Evolutionary conservation across 2,329 filamentous ascomycete species (phyloP).

Genomic region (Chaetomiaceae sp.): DNA sequence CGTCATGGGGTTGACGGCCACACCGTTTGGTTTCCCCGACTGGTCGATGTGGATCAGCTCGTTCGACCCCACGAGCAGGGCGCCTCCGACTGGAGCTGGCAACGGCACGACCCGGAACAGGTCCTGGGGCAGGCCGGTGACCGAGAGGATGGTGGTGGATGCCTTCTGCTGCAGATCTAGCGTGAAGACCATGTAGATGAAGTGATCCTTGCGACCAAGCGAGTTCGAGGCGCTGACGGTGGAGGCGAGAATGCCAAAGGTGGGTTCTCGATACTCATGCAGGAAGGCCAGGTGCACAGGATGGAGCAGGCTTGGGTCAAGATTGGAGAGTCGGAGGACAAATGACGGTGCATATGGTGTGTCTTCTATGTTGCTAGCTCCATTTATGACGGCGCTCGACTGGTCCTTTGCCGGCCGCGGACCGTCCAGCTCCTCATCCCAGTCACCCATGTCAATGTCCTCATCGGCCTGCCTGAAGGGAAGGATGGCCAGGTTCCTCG

Average conservation of each 20-base stretch:
- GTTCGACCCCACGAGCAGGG: slow-evolving; percentile 80
- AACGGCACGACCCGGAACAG: slow-evolving; percentile 77
- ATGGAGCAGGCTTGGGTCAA: slow-evolving; percentile 83
- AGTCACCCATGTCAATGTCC: slow-evolving; percentile 87
- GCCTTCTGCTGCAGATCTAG: slow-evolving; percentile 89
- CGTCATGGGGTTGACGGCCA: slow-evolving; percentile 88
- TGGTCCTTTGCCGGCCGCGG: slow-evolving; percentile 52
- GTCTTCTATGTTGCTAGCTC: slow-evolving; percentile 48
- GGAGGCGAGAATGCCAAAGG: slow-evolving; percentile 89
- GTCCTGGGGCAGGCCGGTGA: slow-evolving; percentile 80
- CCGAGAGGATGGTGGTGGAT: slow-evolving; percentile 86
- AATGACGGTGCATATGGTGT: slow-evolving; percentile 88
- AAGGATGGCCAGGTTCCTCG: slow-evolving; percentile 83
- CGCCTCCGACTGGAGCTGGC: slow-evolving; percentile 81
- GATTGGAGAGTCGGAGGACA: slow-evolving; percentile 80
- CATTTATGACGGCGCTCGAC: slow-evolving; percentile 40
- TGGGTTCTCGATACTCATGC: slow-evolving; percentile 95
- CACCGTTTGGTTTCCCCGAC: slow-evolving; percentile 85
- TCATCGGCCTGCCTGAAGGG: slow-evolving; percentile 84
- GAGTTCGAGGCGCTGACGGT: slow-evolving; percentile 68
- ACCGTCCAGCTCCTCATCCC: slow-evolving; percentile 76
- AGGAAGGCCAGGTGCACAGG: slow-evolving; percentile 90
- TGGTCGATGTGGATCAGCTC: slow-evolving; percentile 95
- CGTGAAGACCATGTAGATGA: slow-evolving; percentile 92
- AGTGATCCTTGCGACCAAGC: slow-evolving; percentile 76